Evolutionary conservation across 1,284 basidiomycete species (phyloP).

Genomic region (Irpex sp.): DNA sequence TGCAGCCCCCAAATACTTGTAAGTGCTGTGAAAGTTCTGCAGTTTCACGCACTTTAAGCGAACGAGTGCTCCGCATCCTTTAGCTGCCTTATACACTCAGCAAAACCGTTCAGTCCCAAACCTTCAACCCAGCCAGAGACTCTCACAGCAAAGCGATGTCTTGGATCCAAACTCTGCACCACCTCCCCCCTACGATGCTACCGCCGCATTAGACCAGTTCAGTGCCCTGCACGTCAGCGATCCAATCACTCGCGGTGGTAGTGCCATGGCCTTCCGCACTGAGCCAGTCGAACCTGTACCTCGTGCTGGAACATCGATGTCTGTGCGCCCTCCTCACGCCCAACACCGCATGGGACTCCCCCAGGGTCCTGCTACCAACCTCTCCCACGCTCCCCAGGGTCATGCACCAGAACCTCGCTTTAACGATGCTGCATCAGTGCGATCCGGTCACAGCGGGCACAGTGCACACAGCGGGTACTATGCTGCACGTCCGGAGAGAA

Average conservation of each 20-base stretch:
- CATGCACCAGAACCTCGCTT: slow-evolving; percentile 18
- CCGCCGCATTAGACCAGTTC: slow-evolving; percentile 44
- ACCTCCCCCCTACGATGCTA: slow-evolving; percentile 37
- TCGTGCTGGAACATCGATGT: slow-evolving; percentile 51
- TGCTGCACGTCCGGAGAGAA: slow-evolving; percentile 21
- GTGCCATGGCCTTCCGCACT: slow-evolving; percentile 14
- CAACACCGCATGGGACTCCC: slow-evolving; percentile 15
- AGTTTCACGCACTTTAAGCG: not conserved
- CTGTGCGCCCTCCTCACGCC: slow-evolving; percentile 31
- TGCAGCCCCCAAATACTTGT: slow-evolving; percentile 11
- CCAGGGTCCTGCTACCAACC: slow-evolving; percentile 19
- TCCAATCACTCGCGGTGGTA: slow-evolving; percentile 23
- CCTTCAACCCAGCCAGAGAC: slow-evolving; percentile 36
- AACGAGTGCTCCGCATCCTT: not conserved
- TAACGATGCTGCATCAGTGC: slow-evolving; percentile 22
- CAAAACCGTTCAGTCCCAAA: slow-evolving; percentile 39
- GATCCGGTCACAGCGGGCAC: slow-evolving; percentile 24
- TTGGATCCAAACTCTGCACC: slow-evolving; percentile 27
- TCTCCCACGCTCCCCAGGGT: slow-evolving; percentile 18
- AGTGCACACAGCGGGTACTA: slow-evolving; percentile 23
- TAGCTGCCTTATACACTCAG: slow-evolving; percentile 16
- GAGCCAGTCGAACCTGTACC: slow-evolving; percentile 26
- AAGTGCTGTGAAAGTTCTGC: not conserved
- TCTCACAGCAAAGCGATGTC: slow-evolving; percentile 14
- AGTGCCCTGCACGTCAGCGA: slow-evolving; percentile 44